A percentile compares a stretch with the other conserved stretches of the same genome.
These are phyloP conservation scores for Aaosphaeria pasadenensis DNA, from an alignment of 2,329 filamentous ascomycete genomes.

Conservation along the genomic window DNA sequence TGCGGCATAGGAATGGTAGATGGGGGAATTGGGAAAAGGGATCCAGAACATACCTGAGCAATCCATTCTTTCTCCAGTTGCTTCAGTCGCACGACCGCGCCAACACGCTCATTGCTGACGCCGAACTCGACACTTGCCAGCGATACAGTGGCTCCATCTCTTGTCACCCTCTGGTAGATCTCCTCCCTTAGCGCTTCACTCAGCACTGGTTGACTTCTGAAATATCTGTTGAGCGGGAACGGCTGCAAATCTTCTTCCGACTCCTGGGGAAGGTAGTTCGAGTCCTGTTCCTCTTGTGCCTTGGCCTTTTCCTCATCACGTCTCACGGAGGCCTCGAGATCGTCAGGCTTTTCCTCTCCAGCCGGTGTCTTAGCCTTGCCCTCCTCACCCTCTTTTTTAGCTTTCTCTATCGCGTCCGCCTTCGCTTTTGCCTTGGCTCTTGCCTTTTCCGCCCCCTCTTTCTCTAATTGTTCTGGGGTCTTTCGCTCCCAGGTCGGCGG, in stretches of 20 bases:
- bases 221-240: slow-evolving; percentile 72
- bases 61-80: slow-evolving; percentile 79
- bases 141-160: slow-evolving; percentile 63
- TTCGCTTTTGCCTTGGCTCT: slow-evolving; percentile 2
- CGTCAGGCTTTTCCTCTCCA: slow-evolving; percentile 28
- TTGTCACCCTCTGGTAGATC: slow-evolving; percentile 68
- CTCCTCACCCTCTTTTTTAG: slow-evolving; percentile 11
- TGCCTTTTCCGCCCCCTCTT: neutral
- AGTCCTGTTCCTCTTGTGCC: slow-evolving; percentile 3
- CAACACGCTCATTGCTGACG: slow-evolving; percentile 80
- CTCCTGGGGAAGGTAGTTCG: slow-evolving; percentile 24
- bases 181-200: slow-evolving; percentile 69
- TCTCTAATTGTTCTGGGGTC: neutral
- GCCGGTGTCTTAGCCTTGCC: slow-evolving; percentile 14
- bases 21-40: neutral
- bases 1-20: neutral
- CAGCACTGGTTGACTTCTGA: slow-evolving; percentile 69
- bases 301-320: slow-evolving; percentile 12
- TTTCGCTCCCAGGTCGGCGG: slow-evolving; percentile 16
- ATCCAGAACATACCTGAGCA: slow-evolving; percentile 61
- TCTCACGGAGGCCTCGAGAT: slow-evolving; percentile 22
- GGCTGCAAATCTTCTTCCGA: slow-evolving; percentile 46
- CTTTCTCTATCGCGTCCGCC: slow-evolving; percentile 17
- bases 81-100: slow-evolving; percentile 80
- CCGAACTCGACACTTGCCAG: slow-evolving; percentile 73